Percentiles rank a stretch among this genome's conserved stretches.
Conservation (phyloP, 2,329 filamentous ascomycete genomes). For the Xylaria sp. region DNA sequence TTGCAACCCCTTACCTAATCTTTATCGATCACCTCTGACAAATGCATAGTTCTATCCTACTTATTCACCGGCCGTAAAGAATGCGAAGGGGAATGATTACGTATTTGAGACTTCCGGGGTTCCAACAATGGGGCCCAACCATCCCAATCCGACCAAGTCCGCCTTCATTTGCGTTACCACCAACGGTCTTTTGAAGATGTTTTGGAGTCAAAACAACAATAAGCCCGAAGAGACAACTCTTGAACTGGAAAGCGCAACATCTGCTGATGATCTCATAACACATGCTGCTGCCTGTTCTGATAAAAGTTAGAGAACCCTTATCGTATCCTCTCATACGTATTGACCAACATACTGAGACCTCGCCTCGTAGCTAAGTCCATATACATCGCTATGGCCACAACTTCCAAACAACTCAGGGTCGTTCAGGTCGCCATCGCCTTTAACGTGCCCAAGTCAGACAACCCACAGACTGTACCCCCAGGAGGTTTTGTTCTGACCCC, state of each 20-base stretch:
- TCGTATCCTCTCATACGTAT: not conserved
- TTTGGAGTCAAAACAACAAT: conserved; percentile 79
- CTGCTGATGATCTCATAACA: conserved; percentile 79
- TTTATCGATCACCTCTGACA: conserved; percentile 26
- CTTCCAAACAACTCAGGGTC: conserved; percentile 77
- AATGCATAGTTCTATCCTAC: conserved; percentile 57
- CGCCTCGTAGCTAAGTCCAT: conserved; percentile 57
- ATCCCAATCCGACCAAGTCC: conserved; percentile 76
- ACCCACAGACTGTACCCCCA: conserved; percentile 62
- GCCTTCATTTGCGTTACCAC: conserved; percentile 82
- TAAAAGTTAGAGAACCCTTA: conserved; percentile 66
- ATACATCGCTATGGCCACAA: conserved; percentile 74
- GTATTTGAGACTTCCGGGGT: conserved; percentile 74
- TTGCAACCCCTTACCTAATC: conserved; percentile 24
- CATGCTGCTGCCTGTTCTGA: conserved; percentile 82
- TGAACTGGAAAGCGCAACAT: conserved; percentile 79
- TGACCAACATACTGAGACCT: conserved; percentile 19
- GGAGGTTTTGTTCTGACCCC: conserved; percentile 62
- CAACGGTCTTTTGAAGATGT: conserved; percentile 77
- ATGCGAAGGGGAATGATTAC: conserved; percentile 66
- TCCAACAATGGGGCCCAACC: conserved; percentile 75
- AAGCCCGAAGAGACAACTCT: conserved; percentile 77
- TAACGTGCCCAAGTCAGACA: conserved; percentile 69
- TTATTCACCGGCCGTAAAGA: conserved; percentile 72
- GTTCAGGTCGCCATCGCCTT: conserved; percentile 81